Conservation (phyloP, 345 rosid genomes). For the Tarenaya hassleriana region DNA sequence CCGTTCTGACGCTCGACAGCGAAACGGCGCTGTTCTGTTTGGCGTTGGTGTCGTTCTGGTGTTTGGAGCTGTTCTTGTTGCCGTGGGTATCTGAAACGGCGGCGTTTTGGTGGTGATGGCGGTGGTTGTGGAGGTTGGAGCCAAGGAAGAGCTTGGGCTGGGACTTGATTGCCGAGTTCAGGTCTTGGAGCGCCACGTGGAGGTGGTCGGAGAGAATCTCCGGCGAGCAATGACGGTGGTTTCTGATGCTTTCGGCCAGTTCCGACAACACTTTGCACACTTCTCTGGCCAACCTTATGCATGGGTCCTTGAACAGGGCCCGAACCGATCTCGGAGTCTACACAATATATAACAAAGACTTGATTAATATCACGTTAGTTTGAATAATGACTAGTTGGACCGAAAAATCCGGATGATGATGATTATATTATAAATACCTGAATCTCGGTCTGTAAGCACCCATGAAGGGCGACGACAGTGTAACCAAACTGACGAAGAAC, state of each 20-base stretch:
- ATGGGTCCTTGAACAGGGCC: conserved; percentile 61
- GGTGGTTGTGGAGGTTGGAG: conserved; percentile 32
- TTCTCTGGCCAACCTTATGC: conserved; percentile 62
- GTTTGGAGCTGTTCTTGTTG: conserved; percentile 24
- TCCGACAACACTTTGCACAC: conserved; percentile 54
- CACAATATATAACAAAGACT: neutral
- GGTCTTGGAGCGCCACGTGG: conserved; percentile 68
- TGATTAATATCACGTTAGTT: too few species aligned
- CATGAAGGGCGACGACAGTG: conserved; percentile 72
- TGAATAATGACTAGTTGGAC: too few species aligned
- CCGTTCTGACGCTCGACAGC: conserved; percentile 56
- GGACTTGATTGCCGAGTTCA: conserved; percentile 62
- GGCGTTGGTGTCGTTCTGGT: conserved; percentile 5
- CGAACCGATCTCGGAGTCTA: conserved; percentile 70
- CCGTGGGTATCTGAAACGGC: conserved; percentile 33
- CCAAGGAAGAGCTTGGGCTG: conserved; percentile 77
- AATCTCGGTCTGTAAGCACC: conserved; percentile 74
- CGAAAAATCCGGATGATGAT: too few species aligned
- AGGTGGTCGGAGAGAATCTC: conserved; percentile 72
- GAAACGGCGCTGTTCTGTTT: conserved; percentile 30
- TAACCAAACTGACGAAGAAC: conserved; percentile 83
- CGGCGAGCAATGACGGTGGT: conserved; percentile 68
- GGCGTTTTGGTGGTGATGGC: conserved; percentile 19
- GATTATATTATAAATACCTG: too few species aligned
- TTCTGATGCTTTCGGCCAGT: conserved; percentile 52